Percentiles rank a stretch among this genome's conserved stretches.
These are phyloP conservation scores for Austroboletus niveus DNA, from an alignment of 1,284 basidiomycete genomes.

Conservation along the genomic window DNA sequence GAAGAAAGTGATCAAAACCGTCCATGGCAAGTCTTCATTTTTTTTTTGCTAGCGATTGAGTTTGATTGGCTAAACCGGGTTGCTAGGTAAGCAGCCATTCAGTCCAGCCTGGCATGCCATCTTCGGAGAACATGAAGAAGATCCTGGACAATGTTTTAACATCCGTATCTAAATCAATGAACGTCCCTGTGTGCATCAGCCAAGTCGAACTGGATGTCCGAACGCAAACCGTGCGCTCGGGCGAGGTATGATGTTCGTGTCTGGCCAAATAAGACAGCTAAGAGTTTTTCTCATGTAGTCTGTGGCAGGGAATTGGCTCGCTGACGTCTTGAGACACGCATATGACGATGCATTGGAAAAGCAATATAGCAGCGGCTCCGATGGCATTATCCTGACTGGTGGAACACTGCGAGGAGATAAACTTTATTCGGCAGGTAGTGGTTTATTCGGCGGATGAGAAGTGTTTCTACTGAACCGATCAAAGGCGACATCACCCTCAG, in stretches of 20 bases:
- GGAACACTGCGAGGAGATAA: constrained; percentile 88
- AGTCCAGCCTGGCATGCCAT: constrained; percentile 59
- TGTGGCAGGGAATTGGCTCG: constrained; percentile 83
- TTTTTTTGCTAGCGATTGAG: not conserved
- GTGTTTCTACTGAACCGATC: constrained; percentile 1
- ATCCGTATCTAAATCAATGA: constrained; percentile 68
- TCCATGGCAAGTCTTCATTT: constrained; percentile 49
- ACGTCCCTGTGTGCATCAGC: constrained; percentile 72
- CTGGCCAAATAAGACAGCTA: too few relatives aligned
- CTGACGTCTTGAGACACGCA: constrained; percentile 82
- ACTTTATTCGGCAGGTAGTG: constrained; percentile 74
- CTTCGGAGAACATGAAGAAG: constrained; percentile 55
- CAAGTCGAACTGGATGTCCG: constrained; percentile 73
- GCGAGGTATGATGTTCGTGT: too few relatives aligned
- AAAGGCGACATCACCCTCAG: constrained; percentile 76
- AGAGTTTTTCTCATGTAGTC: constrained; percentile 44
- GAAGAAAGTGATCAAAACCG: constrained; percentile 59
- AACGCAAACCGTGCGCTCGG: not conserved
- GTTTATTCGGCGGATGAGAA: not conserved
- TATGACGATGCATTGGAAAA: constrained; percentile 78
- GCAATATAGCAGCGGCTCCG: constrained; percentile 62
- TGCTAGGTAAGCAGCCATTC: constrained; percentile 62
- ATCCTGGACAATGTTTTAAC: constrained; percentile 69
- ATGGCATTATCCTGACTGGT: constrained; percentile 79
- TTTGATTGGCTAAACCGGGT: not conserved